Evolutionary conservation across 2,329 filamentous ascomycete genomes (phyloP), one percentile per base, ranked within the genome.

Genomic region (Verticillium tricorpus): DNA sequence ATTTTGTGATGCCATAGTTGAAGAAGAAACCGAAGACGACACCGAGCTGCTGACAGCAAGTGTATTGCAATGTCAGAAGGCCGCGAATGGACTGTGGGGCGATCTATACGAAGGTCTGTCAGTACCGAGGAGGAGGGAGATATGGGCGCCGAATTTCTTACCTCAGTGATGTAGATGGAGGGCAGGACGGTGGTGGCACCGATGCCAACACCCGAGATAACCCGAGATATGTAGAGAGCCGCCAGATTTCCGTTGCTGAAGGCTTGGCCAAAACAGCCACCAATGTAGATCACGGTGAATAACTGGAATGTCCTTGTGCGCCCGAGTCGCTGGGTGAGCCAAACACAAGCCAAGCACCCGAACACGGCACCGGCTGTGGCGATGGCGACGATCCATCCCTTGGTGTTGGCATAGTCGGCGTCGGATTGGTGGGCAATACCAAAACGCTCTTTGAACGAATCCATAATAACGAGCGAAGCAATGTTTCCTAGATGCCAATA

Each of bases 11-110:
- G 2, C 73, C 69, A 52, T 77, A 75, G 59, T 75, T 75, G 40
- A 72, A 64, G 58, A 76, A 75, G 57, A 76, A 73, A 1, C 71
- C 70, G n/a, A 73, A 71, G 3, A 72, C 70, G 7, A 72, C 70
- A 3, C 34, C 71, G 8, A 74, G 70, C 22, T 74, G 72, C 15
- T 74, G 71, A 8, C 71, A 74, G 61, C 70, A 73, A 0, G 70
- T 71, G 35, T 74, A 74, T 22, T 74, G 72, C 0, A 74, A 65
- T 0, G 70, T 74, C 2, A 74, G 9, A 1, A 74, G 68, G 5
- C 72, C 71, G 0, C 72, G 67, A 5, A 74, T 74, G 0, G 69
- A 69, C 2, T 65, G 62, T 0, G 70, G 68, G 0, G 69, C 67
- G 12, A 72, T 71, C 69, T 65, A 11, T 6, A 14, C 5, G 2